Evolutionary conservation across 768 basidiomycete species (phyloP).

Genomic region (Naganishia antarctica): DNA sequence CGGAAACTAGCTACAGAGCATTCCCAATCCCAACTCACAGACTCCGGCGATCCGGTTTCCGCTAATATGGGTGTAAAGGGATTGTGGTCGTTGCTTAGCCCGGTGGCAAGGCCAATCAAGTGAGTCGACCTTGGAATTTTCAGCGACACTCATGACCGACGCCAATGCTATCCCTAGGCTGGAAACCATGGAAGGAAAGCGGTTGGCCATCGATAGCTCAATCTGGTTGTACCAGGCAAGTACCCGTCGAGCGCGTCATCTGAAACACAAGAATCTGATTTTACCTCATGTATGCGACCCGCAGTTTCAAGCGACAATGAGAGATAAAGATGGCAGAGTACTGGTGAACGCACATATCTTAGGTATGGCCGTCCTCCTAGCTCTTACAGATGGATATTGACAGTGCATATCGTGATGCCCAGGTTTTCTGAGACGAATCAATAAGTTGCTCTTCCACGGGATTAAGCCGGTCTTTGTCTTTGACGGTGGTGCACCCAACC

Average conservation of each 20-base stretch:
- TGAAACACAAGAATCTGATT: neutral
- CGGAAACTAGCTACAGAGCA: no score
- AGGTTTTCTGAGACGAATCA: conserved; percentile 62
- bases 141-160: no score
- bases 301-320: conserved; percentile 93
- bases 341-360: conserved; percentile 90
- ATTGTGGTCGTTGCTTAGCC: conserved; percentile 82
- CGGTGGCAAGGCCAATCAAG: conserved; percentile 93
- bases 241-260: neutral
- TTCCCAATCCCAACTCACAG: no score
- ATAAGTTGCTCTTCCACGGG: conserved; percentile 91
- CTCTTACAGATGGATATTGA: neutral
- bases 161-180: conserved; percentile 58
- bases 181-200: conserved; percentile 90
- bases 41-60: neutral
- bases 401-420: neutral
- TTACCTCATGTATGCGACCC: neutral
- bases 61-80: conserved; percentile 87
- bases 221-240: conserved; percentile 91
- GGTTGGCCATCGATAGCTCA: conserved; percentile 94
- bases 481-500: conserved; percentile 86
- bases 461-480: conserved; percentile 99
- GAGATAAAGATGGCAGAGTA: conserved; percentile 87
- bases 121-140: no score
- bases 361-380: conserved; percentile 54